Conservation (phyloP, 352 stramenopile genomes). For the Pythium scleroteichum region DNA sequence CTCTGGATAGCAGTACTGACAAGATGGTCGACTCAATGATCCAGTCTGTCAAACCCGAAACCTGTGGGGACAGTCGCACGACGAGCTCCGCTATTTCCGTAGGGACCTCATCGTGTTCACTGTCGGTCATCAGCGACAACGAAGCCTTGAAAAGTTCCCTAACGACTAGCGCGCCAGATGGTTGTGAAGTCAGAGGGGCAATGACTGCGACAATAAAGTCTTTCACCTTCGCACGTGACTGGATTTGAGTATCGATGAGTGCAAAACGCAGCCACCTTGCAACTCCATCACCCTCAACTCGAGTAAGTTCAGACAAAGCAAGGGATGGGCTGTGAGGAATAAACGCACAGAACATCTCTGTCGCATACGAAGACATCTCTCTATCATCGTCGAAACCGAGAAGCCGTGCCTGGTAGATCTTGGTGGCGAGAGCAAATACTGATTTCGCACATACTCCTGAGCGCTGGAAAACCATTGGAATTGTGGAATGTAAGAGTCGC, state of each 20-base stretch:
- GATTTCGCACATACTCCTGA: not conserved
- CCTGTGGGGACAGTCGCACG: conserved; percentile 2
- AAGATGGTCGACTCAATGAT: conserved; percentile 5
- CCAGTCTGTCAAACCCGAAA: conserved; percentile 1
- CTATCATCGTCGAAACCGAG: not conserved
- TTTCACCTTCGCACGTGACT: not conserved
- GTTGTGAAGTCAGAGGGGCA: too few species aligned
- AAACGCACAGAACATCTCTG: conserved; percentile 23
- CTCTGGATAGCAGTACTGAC: conserved; percentile 1
- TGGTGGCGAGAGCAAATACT: not conserved
- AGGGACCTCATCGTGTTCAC: not conserved
- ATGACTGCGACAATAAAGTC: not conserved
- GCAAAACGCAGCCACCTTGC: not conserved
- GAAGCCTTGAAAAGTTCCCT: not conserved
- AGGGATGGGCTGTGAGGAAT: conserved; percentile 8
- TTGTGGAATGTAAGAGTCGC: conserved; percentile 12
- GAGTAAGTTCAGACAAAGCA: not conserved
- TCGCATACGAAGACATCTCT: not conserved
- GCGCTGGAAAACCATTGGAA: conserved; percentile 11
- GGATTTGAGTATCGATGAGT: not conserved
- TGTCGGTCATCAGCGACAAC: not conserved
- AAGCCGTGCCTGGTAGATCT: not conserved
- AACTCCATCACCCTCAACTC: not conserved
- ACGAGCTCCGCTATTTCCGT: conserved; percentile 9
- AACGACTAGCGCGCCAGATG: not conserved